Conservation (phyloP, 345 rosid species). For the Syzygium aromaticum region DNA sequence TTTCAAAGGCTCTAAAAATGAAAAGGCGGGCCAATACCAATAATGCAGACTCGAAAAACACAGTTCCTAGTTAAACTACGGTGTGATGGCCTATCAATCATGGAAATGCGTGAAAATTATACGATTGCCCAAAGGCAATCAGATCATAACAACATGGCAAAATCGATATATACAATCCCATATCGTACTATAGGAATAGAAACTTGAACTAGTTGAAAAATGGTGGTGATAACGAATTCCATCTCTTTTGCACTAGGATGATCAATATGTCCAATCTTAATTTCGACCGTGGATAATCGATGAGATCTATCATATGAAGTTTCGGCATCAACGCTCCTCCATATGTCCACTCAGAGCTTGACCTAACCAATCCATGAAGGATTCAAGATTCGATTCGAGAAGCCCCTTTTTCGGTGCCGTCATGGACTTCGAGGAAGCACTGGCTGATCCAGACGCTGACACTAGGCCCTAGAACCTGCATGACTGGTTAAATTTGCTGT, state of each 20-base stretch:
- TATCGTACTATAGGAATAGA: neutral
- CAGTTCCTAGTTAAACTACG: too few relatives aligned
- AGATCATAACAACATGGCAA: too few relatives aligned
- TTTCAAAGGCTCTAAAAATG: too few relatives aligned
- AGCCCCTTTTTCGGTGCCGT: neutral
- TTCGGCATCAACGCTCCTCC: neutral
- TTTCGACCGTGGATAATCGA: neutral
- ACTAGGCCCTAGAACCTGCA: neutral
- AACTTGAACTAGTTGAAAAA: neutral
- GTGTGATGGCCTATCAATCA: constrained; percentile 34
- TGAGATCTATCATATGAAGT: neutral
- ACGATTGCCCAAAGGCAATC: too few relatives aligned
- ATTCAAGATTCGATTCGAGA: neutral
- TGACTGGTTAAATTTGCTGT: neutral
- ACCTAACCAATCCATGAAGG: neutral
- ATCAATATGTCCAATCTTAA: neutral
- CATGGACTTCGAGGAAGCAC: neutral
- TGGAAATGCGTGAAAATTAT: neutral
- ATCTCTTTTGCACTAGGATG: neutral
- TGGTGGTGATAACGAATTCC: neutral
- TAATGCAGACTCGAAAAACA: too few relatives aligned
- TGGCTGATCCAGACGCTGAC: neutral
- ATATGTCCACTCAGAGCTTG: neutral
- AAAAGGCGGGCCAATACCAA: too few relatives aligned
- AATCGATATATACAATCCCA: too few relatives aligned